phyloP scores from a whole-genome alignment of 2,329 filamentous ascomycete species.

The Magnaporthiopsis poae region DNA sequence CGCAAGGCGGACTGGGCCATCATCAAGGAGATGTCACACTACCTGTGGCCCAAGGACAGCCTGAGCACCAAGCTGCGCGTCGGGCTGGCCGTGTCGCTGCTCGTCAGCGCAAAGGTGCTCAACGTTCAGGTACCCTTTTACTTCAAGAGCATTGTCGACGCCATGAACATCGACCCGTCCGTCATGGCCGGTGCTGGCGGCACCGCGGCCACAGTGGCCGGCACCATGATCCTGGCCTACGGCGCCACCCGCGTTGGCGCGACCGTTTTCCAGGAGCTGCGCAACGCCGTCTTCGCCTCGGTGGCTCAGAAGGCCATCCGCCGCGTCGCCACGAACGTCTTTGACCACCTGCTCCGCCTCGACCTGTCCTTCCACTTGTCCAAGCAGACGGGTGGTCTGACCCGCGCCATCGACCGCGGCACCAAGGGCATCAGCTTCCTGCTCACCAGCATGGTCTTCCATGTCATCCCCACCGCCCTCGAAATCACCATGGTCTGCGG shows the following conservation, averaged over 20 bases:
- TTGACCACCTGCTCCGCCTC: slow-evolving; percentile 75
- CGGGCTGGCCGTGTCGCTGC: slow-evolving; percentile 67
- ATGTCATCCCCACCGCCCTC: slow-evolving; percentile 83
- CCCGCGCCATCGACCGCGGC: slow-evolving; percentile 85
- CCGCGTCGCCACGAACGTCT: slow-evolving; percentile 81
- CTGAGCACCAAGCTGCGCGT: slow-evolving; percentile 76
- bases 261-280: slow-evolving; percentile 81
- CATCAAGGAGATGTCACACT: slow-evolving; percentile 92
- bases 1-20: slow-evolving; percentile 97
- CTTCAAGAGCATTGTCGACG: slow-evolving; percentile 95
- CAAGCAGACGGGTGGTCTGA: slow-evolving; percentile 89
- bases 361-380: slow-evolving; percentile 90
- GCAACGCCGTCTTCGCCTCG: slow-evolving; percentile 92
- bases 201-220: slow-evolving; percentile 78
- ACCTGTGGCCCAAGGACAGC: slow-evolving; percentile 90
- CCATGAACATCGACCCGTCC: slow-evolving; percentile 93
- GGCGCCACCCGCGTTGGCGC: slow-evolving; percentile 80
- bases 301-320: slow-evolving; percentile 96
- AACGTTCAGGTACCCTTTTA: slow-evolving; percentile 99
- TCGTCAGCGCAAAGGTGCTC: slow-evolving; percentile 84
- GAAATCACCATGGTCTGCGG: slow-evolving; percentile 94
- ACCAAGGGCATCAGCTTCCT: slow-evolving; percentile 98
- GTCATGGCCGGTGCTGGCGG: slow-evolving; percentile 73
- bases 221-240: slow-evolving; percentile 88
- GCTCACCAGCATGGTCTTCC: slow-evolving; percentile 95